Percentiles rank a stretch among this genome's conserved stretches.
phyloP scores from a whole-genome alignment of 2,329 filamentous ascomycete species.

The Aspergillus nomiae region DNA sequence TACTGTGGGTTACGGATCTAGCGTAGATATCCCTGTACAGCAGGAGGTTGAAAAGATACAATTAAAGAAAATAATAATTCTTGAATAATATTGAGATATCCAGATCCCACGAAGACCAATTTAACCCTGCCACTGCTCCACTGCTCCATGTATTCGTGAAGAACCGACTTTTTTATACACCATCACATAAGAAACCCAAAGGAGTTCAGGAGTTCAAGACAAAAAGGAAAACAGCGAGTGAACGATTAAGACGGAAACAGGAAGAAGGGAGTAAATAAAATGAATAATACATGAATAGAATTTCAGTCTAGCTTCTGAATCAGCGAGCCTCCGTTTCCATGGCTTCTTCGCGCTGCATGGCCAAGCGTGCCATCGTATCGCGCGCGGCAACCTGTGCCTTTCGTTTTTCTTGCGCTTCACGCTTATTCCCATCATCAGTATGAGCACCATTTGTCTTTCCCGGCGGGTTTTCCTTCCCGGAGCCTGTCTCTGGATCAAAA shows the following conservation, averaged over 20 bases:
- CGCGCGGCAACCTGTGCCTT: conserved; percentile 38
- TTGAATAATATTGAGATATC: neutral
- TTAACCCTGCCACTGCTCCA: neutral
- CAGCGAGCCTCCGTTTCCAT: conserved; percentile 36
- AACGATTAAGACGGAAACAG: neutral
- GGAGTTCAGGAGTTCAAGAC: neutral
- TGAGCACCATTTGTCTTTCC: conserved; percentile 1
- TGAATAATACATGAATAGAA: conserved; percentile 19
- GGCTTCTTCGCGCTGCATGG: conserved; percentile 43
- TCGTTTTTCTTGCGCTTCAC: conserved; percentile 26
- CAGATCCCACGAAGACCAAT: neutral
- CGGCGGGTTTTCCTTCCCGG: conserved; percentile 18
- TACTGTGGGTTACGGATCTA: neutral
- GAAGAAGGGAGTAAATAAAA: neutral
- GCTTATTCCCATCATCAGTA: conserved; percentile 5
- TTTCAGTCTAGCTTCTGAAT: conserved; percentile 7
- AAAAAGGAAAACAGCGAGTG: neutral
- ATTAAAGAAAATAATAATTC: neutral
- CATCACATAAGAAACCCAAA: neutral
- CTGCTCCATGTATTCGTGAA: neutral
- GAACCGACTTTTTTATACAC: neutral
- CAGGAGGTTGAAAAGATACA: neutral
- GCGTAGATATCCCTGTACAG: conserved; percentile 1
- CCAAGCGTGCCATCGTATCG: conserved; percentile 36
- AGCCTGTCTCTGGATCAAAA: neutral